Percentiles rank a stretch among this genome's conserved stretches.
Conservation (phyloP, 73 alveolate genomes). For the Paramecium octaurelia region DNA sequence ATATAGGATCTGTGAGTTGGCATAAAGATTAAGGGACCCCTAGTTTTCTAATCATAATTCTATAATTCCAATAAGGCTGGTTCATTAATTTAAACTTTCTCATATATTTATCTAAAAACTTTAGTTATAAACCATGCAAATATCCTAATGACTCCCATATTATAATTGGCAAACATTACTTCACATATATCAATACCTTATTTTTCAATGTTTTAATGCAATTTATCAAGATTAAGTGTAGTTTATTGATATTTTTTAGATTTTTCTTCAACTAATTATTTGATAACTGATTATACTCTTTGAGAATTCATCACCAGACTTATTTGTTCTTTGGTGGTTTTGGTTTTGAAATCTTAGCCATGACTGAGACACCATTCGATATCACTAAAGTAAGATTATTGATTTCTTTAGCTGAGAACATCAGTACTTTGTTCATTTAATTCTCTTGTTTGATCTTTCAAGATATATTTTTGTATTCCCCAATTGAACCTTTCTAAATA, state of each 20-base stretch:
- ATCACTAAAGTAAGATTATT: conserved; percentile 68
- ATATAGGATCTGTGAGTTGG: conserved; percentile 93
- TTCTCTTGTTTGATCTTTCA: conserved; percentile 76
- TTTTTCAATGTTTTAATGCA: conserved; percentile 44
- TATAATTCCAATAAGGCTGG: conserved; percentile 53
- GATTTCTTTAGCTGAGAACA: conserved; percentile 52
- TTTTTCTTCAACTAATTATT: conserved; percentile 57
- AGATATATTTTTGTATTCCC: conserved; percentile 80
- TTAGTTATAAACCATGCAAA: conserved; percentile 75
- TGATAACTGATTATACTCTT: conserved; percentile 72
- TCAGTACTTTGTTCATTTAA: conserved; percentile 68
- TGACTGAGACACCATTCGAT: conserved; percentile 66
- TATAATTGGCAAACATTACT: conserved; percentile 69
- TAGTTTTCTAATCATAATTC: conserved; percentile 55
- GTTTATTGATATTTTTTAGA: conserved; percentile 55
- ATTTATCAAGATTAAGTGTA: conserved; percentile 48
- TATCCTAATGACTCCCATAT: conserved; percentile 59
- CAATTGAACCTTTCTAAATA: conserved; percentile 70
- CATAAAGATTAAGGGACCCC: conserved; percentile 78
- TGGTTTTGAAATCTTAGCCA: conserved; percentile 64
- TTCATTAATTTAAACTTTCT: conserved; percentile 77
- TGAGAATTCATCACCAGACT: conserved; percentile 56
- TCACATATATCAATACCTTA: conserved; percentile 69
- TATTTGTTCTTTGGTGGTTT: conserved; percentile 60
- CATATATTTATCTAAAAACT: conserved; percentile 76